A percentile compares a stretch with the other conserved stretches of the same genome.
These are phyloP conservation scores for Stipa capillata DNA, from an alignment of 176 grass and related monocot genomes.

Conservation along the genomic window DNA sequence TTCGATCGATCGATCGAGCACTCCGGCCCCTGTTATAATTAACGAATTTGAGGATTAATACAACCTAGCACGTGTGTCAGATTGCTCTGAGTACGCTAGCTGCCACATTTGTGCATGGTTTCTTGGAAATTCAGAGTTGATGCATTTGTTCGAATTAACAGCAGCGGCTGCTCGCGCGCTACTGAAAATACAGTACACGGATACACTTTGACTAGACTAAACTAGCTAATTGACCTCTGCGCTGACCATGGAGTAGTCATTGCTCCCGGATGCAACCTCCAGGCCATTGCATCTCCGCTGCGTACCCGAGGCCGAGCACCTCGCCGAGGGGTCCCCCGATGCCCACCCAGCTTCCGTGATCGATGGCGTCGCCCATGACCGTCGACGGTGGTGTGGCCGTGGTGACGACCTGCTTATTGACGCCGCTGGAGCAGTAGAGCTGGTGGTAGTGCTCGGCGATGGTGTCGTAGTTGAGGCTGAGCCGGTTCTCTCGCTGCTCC, in stretches of 20 bases:
- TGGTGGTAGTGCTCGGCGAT: not conserved
- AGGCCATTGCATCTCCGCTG: not conserved
- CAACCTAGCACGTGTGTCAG: too few species aligned
- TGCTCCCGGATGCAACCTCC: not conserved
- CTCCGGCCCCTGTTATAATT: too few species aligned
- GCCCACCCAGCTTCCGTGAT: not conserved
- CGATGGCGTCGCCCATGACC: not conserved
- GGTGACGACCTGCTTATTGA: not conserved
- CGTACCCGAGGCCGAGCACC: not conserved
- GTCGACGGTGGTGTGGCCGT: not conserved
- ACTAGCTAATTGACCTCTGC: too few species aligned
- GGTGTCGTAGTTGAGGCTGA: not conserved
- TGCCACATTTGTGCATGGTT: too few species aligned
- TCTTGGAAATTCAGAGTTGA: too few species aligned
- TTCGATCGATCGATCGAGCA: too few species aligned
- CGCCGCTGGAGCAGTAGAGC: constrained; percentile 2
- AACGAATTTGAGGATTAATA: too few species aligned
- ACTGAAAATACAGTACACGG: too few species aligned
- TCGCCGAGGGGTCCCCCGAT: not conserved
- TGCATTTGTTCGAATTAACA: too few species aligned
- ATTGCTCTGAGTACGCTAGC: too few species aligned
- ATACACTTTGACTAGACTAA: not conserved
- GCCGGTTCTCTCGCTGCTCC: constrained; percentile 1
- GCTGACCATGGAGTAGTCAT: not conserved
- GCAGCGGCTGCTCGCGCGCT: too few species aligned